phyloP scores from a whole-genome alignment of 2,329 filamentous ascomycete species.

The Fusarium nurragi region DNA sequence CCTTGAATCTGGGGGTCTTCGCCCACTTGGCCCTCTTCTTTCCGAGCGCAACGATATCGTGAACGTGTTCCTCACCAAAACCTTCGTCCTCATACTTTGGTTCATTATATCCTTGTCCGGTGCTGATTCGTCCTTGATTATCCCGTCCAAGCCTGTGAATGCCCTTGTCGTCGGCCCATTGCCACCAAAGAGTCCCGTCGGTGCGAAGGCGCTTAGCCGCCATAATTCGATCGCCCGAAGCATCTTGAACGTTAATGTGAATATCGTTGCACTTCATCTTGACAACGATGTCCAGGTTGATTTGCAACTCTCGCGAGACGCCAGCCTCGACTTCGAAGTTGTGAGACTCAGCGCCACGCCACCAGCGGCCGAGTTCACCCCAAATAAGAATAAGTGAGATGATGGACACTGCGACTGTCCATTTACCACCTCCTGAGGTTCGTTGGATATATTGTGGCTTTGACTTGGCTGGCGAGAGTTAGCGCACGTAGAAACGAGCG shows the following conservation, averaged over 20 bases:
- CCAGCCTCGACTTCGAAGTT: constrained; percentile 95
- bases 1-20: constrained; percentile 77
- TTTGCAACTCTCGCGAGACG: constrained; percentile 85
- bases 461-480: constrained; percentile 77
- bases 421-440: constrained; percentile 88
- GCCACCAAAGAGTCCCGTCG: constrained; percentile 81
- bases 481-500: constrained; percentile 10
- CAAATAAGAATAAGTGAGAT: constrained; percentile 80
- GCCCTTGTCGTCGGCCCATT: constrained; percentile 80
- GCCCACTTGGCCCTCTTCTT: constrained; percentile 71
- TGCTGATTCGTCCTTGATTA: constrained; percentile 62
- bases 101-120: constrained; percentile 60
- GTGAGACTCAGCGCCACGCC: constrained; percentile 83
- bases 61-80: constrained; percentile 83
- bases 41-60: constrained; percentile 83
- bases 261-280: constrained; percentile 87
- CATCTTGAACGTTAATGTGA: constrained; percentile 98
- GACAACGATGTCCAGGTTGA: constrained; percentile 95
- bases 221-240: constrained; percentile 88
- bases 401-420: constrained; percentile 84
- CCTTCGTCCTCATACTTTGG: constrained; percentile 67
- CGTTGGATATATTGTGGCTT: constrained; percentile 91
- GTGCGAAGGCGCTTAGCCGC: constrained; percentile 77
- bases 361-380: constrained; percentile 84
- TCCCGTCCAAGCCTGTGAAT: constrained; percentile 69